Percentiles rank a stretch among this genome's conserved stretches.
These are phyloP conservation scores for Alnus rubra DNA, from an alignment of 306 rosid genomes.

Conservation along the genomic window DNA sequence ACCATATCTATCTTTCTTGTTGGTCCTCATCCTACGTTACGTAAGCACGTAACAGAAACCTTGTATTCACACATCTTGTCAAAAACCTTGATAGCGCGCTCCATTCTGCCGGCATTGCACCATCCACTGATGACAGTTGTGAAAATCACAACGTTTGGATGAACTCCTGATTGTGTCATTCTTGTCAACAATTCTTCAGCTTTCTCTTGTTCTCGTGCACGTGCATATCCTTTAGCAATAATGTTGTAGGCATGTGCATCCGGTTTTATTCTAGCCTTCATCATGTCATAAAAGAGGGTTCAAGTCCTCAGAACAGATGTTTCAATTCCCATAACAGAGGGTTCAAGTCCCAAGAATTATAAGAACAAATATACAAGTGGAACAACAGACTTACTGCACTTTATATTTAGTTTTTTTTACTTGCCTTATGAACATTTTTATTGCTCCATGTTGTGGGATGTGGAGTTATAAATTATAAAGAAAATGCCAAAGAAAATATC, in stretches of 20 bases:
- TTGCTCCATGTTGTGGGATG: too few species aligned
- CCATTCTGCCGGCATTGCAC: slow-evolving; percentile 72
- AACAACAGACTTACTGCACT: too few species aligned
- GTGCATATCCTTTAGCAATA: slow-evolving; percentile 72
- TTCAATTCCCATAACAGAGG: too few species aligned
- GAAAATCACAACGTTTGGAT: slow-evolving; percentile 68
- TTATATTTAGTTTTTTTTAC: too few species aligned
- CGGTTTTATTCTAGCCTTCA: slow-evolving; percentile 65
- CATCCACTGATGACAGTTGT: slow-evolving; percentile 73
- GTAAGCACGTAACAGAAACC: neutral
- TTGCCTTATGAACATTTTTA: too few species aligned
- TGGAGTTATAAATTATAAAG: too few species aligned
- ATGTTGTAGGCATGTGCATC: slow-evolving; percentile 71
- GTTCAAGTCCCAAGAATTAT: too few species aligned
- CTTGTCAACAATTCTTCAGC: slow-evolving; percentile 58
- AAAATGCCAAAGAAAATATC: too few species aligned
- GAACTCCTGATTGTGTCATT: slow-evolving; percentile 48
- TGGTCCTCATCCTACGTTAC: too few species aligned
- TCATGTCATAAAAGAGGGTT: slow-evolving; percentile 46
- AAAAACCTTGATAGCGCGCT: slow-evolving; percentile 53
- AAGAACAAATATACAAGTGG: too few species aligned
- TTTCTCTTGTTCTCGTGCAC: slow-evolving; percentile 63
- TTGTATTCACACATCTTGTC: slow-evolving; percentile 56
- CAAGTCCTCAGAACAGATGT: too few species aligned
- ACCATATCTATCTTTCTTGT: too few species aligned